Conservation (phyloP, 129 eudicot species). For the Flaveria linearis region DNA sequence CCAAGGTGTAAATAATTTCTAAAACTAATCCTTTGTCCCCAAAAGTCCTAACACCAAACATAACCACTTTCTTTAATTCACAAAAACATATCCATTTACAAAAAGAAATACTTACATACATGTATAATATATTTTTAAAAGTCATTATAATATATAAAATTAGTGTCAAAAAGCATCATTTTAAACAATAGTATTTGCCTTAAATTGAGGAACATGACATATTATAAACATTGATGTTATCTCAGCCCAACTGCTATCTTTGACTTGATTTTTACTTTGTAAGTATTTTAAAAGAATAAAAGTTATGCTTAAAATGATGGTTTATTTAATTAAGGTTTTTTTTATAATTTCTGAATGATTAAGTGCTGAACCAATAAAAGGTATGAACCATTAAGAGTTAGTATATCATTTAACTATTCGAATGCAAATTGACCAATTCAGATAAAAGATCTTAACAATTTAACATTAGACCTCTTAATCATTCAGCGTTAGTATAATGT, state of each 20-base stretch:
- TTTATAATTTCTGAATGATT: too few relatives aligned
- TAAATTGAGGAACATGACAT: constrained; percentile 17
- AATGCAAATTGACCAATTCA: too few relatives aligned
- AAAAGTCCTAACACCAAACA: constrained; percentile 69
- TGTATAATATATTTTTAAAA: background rate
- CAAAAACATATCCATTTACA: constrained; percentile 12
- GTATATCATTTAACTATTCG: too few relatives aligned
- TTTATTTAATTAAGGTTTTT: background rate
- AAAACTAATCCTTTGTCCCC: constrained; percentile 60
- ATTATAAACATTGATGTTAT: background rate
- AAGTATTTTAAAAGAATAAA: background rate
- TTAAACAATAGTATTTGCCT: constrained; percentile 32
- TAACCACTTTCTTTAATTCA: constrained; percentile 47
- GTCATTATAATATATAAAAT: background rate
- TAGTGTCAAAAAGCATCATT: constrained; percentile 28
- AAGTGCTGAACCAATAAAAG: too few relatives aligned
- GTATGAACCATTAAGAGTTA: too few relatives aligned
- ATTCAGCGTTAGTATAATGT: too few relatives aligned
- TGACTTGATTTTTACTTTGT: background rate
- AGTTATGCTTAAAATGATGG: background rate
- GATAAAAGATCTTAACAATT: too few relatives aligned
- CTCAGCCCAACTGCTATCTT: background rate
- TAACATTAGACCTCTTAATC: too few relatives aligned
- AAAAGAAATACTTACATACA: background rate
- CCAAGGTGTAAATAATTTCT: constrained; percentile 36